Percentiles rank a stretch among this genome's conserved stretches.
Conservation (phyloP, 1,284 basidiomycete species). For the Tetrapyrgos nigripes region DNA sequence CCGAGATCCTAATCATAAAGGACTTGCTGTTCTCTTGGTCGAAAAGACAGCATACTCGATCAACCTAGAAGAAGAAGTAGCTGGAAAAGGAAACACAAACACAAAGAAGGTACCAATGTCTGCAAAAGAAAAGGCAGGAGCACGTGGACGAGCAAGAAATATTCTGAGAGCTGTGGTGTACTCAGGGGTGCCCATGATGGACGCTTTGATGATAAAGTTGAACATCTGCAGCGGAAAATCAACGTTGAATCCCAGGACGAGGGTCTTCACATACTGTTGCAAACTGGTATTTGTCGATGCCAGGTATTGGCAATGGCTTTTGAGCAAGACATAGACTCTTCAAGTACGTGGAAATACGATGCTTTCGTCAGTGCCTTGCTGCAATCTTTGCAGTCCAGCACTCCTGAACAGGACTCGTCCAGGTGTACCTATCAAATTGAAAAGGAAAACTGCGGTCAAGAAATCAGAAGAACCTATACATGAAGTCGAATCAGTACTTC, state of each 20-base stretch:
- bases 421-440: neutral
- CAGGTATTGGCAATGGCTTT: neutral
- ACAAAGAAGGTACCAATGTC: too few species aligned
- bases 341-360: neutral
- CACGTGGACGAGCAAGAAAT: neutral
- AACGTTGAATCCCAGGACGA: constrained; percentile 1
- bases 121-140: too few species aligned
- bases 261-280: constrained; percentile 5
- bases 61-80: too few species aligned
- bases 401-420: neutral
- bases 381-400: neutral
- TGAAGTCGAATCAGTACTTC: neutral
- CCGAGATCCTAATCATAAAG: neutral
- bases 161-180: neutral
- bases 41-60: constrained; percentile 9
- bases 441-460: neutral
- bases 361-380: neutral
- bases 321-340: neutral
- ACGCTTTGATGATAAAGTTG: neutral
- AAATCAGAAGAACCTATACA: neutral
- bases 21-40: constrained; percentile 13
- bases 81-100: too few species aligned
- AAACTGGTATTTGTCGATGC: constrained; percentile 8
- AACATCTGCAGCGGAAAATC: neutral
- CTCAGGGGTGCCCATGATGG: constrained; percentile 5